phyloP scores from a whole-genome alignment of 495 filamentous ascomycete genomes.

The Lophiostoma macrostomum region DNA sequence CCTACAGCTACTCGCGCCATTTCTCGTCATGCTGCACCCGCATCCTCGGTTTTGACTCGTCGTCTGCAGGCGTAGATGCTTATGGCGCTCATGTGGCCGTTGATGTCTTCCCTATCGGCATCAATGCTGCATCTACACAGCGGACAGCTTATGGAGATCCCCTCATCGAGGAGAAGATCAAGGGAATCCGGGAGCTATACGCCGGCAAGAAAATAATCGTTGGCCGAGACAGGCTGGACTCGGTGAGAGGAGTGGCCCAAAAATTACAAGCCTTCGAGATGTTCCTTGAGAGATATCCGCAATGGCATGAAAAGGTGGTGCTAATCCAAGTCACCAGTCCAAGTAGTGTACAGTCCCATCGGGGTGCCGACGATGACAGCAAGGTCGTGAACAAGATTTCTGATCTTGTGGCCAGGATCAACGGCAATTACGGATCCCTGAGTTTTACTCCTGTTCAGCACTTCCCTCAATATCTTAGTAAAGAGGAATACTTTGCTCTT shows the following conservation, averaged over 20 bases:
- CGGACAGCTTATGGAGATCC: constrained; percentile 64
- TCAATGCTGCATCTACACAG: constrained; percentile 71
- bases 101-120: constrained; percentile 87
- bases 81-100: constrained; percentile 84
- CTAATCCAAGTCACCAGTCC: constrained; percentile 92
- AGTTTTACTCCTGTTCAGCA: constrained; percentile 86
- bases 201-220: constrained; percentile 86
- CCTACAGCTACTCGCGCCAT: constrained; percentile 85
- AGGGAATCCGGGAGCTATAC: constrained; percentile 66
- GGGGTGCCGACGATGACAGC: constrained; percentile 60
- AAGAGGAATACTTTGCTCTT: constrained; percentile 87
- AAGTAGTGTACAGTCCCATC: constrained; percentile 68
- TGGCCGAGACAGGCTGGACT: constrained; percentile 87
- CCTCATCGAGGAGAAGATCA: constrained; percentile 64
- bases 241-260: constrained; percentile 83
- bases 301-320: constrained; percentile 89
- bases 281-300: constrained; percentile 81
- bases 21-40: constrained; percentile 90
- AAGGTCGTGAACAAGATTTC: constrained; percentile 81
- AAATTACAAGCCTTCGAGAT: constrained; percentile 90
- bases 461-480: constrained; percentile 83
- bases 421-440: constrained; percentile 80
- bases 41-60: constrained; percentile 79
- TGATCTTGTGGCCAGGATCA: constrained; percentile 84
- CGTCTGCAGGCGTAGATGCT: constrained; percentile 75